A percentile compares a stretch with the other conserved stretches of the same genome.
Conservation (phyloP, 2,329 filamentous ascomycete genomes). For the Cryphonectria japonica region DNA sequence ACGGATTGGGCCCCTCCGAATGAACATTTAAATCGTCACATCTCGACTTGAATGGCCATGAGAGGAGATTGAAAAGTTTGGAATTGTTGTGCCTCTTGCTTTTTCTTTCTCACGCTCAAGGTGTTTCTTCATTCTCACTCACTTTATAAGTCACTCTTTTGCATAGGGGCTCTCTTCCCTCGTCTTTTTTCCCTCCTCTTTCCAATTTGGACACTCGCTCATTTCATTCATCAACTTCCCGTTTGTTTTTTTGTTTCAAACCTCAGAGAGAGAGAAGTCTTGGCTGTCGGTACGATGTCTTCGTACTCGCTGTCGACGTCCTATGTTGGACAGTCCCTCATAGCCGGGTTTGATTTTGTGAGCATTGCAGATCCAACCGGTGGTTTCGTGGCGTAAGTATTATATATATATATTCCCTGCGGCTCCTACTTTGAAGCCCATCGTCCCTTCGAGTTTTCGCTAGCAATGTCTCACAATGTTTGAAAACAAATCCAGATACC, state of each 20-base stretch:
- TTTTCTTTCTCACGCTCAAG: background rate
- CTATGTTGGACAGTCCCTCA: conserved; percentile 48
- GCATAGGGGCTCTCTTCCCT: background rate
- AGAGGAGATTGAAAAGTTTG: background rate
- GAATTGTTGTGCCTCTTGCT: background rate
- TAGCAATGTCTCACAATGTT: background rate
- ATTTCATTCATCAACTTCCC: background rate
- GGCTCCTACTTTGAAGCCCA: conserved; percentile 23
- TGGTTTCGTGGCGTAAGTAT: conserved; percentile 68
- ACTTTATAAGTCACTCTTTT: conserved; percentile 22
- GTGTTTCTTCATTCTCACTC: conserved; percentile 5
- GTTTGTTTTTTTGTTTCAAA: too few species aligned
- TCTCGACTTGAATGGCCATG: background rate
- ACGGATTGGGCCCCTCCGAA: conserved; percentile 34
- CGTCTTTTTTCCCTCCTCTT: too few species aligned
- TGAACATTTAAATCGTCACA: background rate
- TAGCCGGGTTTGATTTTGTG: conserved; percentile 55
- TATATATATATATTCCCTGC: background rate
- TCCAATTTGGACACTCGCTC: background rate
- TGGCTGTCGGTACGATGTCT: background rate
- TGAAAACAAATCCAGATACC: conserved; percentile 42
- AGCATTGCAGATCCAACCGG: conserved; percentile 62
- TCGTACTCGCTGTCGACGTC: conserved; percentile 47
- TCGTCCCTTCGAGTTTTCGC: background rate
- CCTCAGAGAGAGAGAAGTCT: background rate